Conservation (phyloP, 202 grass and related monocot genomes). For the Digitaria exilis region DNA sequence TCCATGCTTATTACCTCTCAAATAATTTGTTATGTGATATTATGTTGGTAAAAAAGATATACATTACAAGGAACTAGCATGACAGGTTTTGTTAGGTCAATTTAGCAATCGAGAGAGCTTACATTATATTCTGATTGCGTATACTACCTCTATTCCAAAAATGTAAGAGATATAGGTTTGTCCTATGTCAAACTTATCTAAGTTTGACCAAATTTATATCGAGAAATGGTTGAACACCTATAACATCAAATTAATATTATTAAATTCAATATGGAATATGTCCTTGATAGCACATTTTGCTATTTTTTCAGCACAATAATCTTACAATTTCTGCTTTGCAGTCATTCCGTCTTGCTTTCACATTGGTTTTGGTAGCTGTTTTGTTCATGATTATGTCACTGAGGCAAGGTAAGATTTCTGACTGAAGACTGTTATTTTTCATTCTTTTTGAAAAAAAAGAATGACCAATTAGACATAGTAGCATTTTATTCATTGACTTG, state of each 20-base stretch:
- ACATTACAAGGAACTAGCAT: not conserved
- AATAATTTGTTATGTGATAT: not conserved
- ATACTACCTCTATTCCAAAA: not conserved
- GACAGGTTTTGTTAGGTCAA: not conserved
- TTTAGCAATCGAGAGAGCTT: not conserved
- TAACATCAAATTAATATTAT: not conserved
- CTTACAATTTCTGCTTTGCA: conserved; percentile 46
- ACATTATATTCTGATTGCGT: not conserved
- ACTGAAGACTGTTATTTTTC: not conserved
- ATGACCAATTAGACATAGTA: not conserved
- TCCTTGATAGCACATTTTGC: not conserved
- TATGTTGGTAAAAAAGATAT: not conserved
- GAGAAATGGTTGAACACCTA: not conserved
- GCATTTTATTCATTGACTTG: not conserved
- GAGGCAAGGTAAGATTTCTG: conserved; percentile 61
- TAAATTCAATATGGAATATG: not conserved
- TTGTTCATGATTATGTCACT: conserved; percentile 74
- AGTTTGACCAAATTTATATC: not conserved
- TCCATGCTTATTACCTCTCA: not conserved
- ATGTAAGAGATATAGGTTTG: not conserved
- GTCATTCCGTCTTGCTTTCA: conserved; percentile 72
- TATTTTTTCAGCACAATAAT: not conserved
- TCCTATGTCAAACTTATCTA: not conserved
- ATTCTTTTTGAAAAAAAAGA: not conserved
- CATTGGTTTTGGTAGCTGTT: conserved; percentile 55